phyloP scores from a whole-genome alignment of 768 basidiomycete genomes.

The Boletus rubescentipes region DNA sequence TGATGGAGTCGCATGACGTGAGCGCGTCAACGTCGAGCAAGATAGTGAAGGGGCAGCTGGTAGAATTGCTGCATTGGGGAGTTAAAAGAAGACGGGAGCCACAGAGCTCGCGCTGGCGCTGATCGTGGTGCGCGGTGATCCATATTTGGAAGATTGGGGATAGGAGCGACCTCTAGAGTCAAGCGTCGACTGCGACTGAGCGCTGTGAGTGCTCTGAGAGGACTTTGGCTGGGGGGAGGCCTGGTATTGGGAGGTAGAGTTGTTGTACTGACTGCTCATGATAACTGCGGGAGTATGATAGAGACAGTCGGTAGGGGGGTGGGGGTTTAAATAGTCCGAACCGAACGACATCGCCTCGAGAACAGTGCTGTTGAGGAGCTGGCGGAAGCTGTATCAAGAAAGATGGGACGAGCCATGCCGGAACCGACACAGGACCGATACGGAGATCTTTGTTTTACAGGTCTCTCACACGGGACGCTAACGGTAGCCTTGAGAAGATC shows the following conservation, averaged over 20 bases:
- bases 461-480: conserved; percentile 18
- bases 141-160: conserved; percentile 26
- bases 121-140: conserved; percentile 38
- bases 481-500: conserved; percentile 15
- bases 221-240: conserved; percentile 22
- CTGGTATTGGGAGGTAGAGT: conserved; percentile 16
- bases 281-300: not conserved
- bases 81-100: conserved; percentile 62
- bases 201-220: conserved; percentile 6
- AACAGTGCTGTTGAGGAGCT: conserved; percentile 10
- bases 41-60: not conserved
- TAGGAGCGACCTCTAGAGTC: conserved; percentile 25
- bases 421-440: conserved; percentile 30
- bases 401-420: conserved; percentile 21
- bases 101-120: conserved; percentile 49
- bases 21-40: conserved; percentile 1
- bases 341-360: conserved; percentile 27
- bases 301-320: not conserved
- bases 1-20: not conserved
- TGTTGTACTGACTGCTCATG: conserved; percentile 31
- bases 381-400: conserved; percentile 23
- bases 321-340: conserved; percentile 28
- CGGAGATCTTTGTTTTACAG: conserved; percentile 19
- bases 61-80: not conserved
- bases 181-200: conserved; percentile 21